Percentiles rank a stretch among this genome's conserved stretches.
Conservation (phyloP, 2,329 filamentous ascomycete genomes). For the Trichoderma atroviride region DNA sequence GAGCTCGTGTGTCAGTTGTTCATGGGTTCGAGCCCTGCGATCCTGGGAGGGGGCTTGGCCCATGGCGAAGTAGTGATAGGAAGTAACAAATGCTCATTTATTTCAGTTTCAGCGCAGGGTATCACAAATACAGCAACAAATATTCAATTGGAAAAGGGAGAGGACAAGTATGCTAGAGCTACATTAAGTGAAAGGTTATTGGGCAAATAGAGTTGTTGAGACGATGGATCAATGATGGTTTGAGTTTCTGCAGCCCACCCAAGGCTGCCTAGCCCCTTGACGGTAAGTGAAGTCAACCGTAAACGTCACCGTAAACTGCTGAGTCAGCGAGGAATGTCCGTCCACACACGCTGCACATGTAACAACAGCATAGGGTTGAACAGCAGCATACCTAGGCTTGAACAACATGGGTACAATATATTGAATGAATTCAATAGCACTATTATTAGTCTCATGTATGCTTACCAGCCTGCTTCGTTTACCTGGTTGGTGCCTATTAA, state of each 20-base stretch:
- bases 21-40: constrained; percentile 49
- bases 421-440: background rate
- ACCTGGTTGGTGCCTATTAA: too few species aligned
- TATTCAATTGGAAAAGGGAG: background rate
- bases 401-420: background rate
- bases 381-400: too few species aligned
- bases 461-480: too few species aligned
- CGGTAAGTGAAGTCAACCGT: background rate
- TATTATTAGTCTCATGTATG: background rate
- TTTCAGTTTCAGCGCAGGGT: constrained; percentile 1
- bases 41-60: constrained; percentile 56
- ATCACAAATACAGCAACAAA: constrained; percentile 2
- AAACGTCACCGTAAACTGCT: background rate
- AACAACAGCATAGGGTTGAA: background rate
- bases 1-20: constrained; percentile 55
- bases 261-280: constrained; percentile 4
- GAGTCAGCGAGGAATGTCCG: background rate
- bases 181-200: background rate
- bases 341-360: background rate
- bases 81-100: constrained; percentile 1
- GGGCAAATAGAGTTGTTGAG: background rate
- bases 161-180: background rate
- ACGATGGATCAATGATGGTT: background rate
- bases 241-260: background rate
- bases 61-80: constrained; percentile 44